phyloP scores from a whole-genome alignment of 768 basidiomycete species.

The Postia placenta region DNA sequence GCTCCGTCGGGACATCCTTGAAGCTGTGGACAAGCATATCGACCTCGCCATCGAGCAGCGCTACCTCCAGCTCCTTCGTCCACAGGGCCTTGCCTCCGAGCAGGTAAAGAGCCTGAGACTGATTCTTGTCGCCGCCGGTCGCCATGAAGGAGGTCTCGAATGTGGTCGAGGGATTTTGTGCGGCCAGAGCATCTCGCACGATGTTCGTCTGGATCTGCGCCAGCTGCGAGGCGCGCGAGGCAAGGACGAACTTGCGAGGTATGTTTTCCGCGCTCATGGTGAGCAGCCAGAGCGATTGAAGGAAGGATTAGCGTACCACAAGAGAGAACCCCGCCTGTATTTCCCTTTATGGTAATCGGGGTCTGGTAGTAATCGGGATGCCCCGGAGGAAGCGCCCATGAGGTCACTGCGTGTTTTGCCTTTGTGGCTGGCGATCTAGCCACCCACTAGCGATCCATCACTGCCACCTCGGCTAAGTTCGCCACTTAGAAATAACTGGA shows the following conservation, averaged over 20 bases:
- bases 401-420: too few species aligned
- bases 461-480: too few species aligned
- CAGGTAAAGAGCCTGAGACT: slow-evolving; percentile 78
- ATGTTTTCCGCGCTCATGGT: too few species aligned
- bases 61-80: slow-evolving; percentile 95
- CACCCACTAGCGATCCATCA: too few species aligned
- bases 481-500: too few species aligned
- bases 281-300: neutral
- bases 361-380: too few species aligned
- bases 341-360: too few species aligned
- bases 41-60: slow-evolving; percentile 60
- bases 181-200: slow-evolving; percentile 59
- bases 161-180: slow-evolving; percentile 42
- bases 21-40: slow-evolving; percentile 91
- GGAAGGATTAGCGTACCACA: neutral
- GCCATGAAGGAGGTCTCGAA: slow-evolving; percentile 60
- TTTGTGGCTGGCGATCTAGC: too few species aligned
- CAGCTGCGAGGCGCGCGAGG: slow-evolving; percentile 82
- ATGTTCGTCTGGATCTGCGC: slow-evolving; percentile 87
- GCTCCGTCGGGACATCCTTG: slow-evolving; percentile 88
- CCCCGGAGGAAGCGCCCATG: too few species aligned
- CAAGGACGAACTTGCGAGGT: slow-evolving; percentile 64
- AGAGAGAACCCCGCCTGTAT: too few species aligned
- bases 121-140: slow-evolving; percentile 84
- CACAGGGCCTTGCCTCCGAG: slow-evolving; percentile 90